Base-by-base conservation (phyloP, 176 grass and related monocot genomes). In the Ensete ventricosum region DNA sequence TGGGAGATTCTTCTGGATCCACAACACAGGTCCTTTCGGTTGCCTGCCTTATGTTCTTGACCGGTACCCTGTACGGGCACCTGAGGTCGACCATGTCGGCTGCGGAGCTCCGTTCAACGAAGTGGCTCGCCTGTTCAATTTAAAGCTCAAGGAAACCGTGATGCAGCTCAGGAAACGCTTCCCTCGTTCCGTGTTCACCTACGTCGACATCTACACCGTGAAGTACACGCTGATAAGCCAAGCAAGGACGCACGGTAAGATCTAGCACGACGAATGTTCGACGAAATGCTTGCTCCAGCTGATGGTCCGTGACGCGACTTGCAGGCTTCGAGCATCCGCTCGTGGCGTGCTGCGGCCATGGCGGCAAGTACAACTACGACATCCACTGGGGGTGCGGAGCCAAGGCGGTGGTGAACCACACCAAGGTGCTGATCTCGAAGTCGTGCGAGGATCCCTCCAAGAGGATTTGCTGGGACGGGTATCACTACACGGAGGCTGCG, bases 1-100 rank as follows among this genome's bases (percentile, higher is more conserved):
- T 10, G 95, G 84, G 62, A 91, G 77, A 75, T 84, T 83, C 84
- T 99, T 99, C 78, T 99, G 95, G 95, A 99, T 99, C 69, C 95
- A 99, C 80, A 94, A 87, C 81, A 99, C 95, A 1, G 95, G 95
- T 9, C 95, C 95, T 11, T 55, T 99, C 17, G 95, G 95, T 25
- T 99, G 95, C 82, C 88, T 99, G 55, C 90, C 91, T 51, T 99
- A 94, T 50, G 86, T 90, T 24, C 66, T 99, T 26, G 60, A 83
- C 1, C 82, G 64, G 69, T 82, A 82, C 17, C 88, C 84, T 0
- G 71, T 74, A 9, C 60, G 81, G 8, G 84, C 78, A 9, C 50
- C 54, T 8, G 54, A 64, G 50, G 81, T 70, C 27, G 91, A 99
- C 62, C 59, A 17, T 1, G 52, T 77, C 8, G 91, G 95, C 50